Evolutionary conservation across 2,329 filamentous ascomycete genomes (phyloP), one percentile per base, ranked within the genome.

Genomic region (Colletotrichum gloeosporioides): DNA sequence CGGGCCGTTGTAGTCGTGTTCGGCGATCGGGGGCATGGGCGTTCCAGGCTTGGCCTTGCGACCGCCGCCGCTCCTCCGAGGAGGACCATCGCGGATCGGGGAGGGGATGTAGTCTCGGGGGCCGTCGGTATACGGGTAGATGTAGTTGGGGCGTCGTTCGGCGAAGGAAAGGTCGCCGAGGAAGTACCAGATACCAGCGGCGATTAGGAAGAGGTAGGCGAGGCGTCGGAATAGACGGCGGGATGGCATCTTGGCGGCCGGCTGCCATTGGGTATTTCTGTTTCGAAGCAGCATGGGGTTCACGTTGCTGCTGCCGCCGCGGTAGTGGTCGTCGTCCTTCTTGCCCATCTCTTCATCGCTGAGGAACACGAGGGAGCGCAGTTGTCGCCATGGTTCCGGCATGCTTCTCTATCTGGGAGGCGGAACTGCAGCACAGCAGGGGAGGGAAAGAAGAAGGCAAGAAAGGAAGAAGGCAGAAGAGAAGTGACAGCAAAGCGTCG

Each of bases 1-100:
- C 3, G 90, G 90, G 1, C 95, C 96, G 77, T 93, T 91, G 83
- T 93, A 96, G 67, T 89, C 82, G 63, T 82, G 75, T 68, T 78
- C 76, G 61, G 78, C 79, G 15, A 77, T 77, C 12, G 78, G 75
- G 16, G 39, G 53, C 15, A 62, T 15, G n/a, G 59, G 22, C 75
- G 78, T 34, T 61, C 78, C 64, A 27, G 62, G 62, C 76, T 75
- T 74, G 82, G 49, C 64, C 16, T 65, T 39, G n/a, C 68, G 55
- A 36, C n/a, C 39, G 66, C n/a, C 39, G 66, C 34, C 36, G 29
- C 27, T 67, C 44, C 49, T 68, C 32, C 55, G 68, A 10, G 34
- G 27, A 10, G 76, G 73, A 39, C 39, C 9, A 61, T 76, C 73
- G 70, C 70, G 73, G 22, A 55, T 63, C 65, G 62, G 69, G n/a